These are phyloP conservation scores for Acer negundo DNA, from an alignment of 345 rosid species.

Conservation along the genomic window DNA sequence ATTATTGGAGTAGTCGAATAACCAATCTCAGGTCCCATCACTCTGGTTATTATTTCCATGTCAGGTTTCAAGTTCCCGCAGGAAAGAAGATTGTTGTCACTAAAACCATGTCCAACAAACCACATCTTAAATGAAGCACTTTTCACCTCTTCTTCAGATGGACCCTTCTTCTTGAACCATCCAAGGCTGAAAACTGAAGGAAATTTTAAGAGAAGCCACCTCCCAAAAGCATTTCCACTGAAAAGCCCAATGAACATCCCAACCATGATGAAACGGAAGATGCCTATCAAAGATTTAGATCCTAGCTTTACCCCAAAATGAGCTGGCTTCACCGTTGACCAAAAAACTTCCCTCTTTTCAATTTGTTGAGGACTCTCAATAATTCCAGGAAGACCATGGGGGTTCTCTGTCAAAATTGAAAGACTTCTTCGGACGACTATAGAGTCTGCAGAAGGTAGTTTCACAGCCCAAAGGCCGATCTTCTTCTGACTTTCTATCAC, in stretches of 20 bases:
- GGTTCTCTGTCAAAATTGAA: constrained; percentile 56
- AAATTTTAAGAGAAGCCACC: constrained; percentile 80
- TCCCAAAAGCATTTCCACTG: constrained; percentile 52
- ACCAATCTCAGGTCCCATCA: constrained; percentile 87
- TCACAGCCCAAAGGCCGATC: constrained; percentile 77
- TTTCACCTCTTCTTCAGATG: constrained; percentile 66
- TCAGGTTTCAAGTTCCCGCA: constrained; percentile 53
- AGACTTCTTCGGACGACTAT: constrained; percentile 34
- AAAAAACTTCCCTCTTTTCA: constrained; percentile 60
- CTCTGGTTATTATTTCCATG: constrained; percentile 67
- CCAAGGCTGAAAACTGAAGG: constrained; percentile 89
- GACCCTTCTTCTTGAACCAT: constrained; percentile 76
- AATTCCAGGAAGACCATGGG: constrained; percentile 66
- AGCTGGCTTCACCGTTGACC: constrained; percentile 73
- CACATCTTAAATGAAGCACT: constrained; percentile 58
- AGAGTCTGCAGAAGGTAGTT: constrained; percentile 84
- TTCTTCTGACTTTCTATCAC: constrained; percentile 63
- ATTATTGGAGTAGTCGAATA: constrained; percentile 72
- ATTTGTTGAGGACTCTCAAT: constrained; percentile 61
- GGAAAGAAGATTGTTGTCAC: constrained; percentile 46
- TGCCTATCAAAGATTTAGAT: constrained; percentile 57
- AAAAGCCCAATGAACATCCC: constrained; percentile 68
- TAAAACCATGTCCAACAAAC: constrained; percentile 80
- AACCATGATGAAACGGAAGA: constrained; percentile 44
- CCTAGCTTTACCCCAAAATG: constrained; percentile 29